Evolutionary conservation across 2,329 filamentous ascomycete species (phyloP), one percentile per base, ranked within the genome.

Genomic region (Ascochyta viciae-villosae): DNA sequence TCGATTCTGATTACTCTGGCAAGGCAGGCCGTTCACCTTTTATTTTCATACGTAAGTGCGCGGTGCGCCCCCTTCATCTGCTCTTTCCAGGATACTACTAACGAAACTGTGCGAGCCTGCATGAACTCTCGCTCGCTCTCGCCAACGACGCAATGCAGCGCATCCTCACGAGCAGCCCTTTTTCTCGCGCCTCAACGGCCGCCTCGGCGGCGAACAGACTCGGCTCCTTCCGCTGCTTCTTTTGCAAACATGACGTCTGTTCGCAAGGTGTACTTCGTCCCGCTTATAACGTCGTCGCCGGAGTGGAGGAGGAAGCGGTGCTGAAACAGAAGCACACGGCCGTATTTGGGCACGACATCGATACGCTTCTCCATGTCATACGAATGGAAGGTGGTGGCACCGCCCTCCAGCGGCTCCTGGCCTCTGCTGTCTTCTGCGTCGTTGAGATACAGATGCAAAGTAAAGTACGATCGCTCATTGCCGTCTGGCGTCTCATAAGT

Each of bases 1-100:
- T 91, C 89, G 89, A 93, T 92, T 92, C 90, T 88, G 89, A 92
- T 93, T 88, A 92, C 86, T 91, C 89, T 89, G 88, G 84, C 85
- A 87, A 85, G 89, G 88, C 86, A 85, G 88, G 85, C 86, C 66
- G 87, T 86, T 89, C 88, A 85, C 80, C 59, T 75, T 76, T 79
- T 74, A 79, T 80, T 77, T 75, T 75, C 65, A 62, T 60, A 79
- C 75, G 81, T 85, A 71, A 79, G 84, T 84, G 37, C 37, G 35
- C 44, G 46, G 29, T 35, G 16, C 45, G 19, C 50, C 26, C 26
- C 16, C 6, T 24, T 6, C 29, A 27, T 4, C 47, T 54, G 34
- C 22, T 39, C 57, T 60, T 66, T 45, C 22, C 45, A 66, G 77
- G 72, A 78, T 79, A 76, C 77, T 79, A 61, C 77, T 79, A 73